These are phyloP conservation scores for Pichia phayaonensis DNA, from an alignment of 805 yeast genomes.

Conservation along the genomic window DNA sequence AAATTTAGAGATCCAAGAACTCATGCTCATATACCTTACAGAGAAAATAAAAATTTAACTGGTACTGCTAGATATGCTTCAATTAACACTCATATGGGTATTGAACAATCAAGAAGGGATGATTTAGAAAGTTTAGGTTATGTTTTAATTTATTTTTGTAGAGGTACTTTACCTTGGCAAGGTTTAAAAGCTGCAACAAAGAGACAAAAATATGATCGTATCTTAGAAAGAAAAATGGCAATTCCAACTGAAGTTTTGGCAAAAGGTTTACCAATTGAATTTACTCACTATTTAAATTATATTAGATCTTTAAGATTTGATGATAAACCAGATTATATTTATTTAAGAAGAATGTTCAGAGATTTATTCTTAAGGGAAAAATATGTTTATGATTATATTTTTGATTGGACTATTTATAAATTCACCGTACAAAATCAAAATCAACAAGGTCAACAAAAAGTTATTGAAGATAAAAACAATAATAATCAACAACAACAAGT, in stretches of 20 bases:
- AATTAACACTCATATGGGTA: constrained; percentile 92
- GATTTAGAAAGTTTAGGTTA: constrained; percentile 93
- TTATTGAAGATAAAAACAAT: too few relatives aligned
- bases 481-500: neutral
- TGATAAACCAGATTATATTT: constrained; percentile 92
- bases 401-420: constrained; percentile 93
- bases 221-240: constrained; percentile 89
- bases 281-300: constrained; percentile 79
- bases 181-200: constrained; percentile 95
- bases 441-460: constrained; percentile 23
- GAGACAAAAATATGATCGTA: constrained; percentile 94
- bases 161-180: constrained; percentile 98
- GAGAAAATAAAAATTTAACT: constrained; percentile 92
- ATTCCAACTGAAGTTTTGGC: constrained; percentile 82
- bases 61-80: constrained; percentile 98
- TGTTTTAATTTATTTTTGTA: constrained; percentile 86
- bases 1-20: constrained; percentile 92
- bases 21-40: constrained; percentile 89
- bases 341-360: constrained; percentile 79
- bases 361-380: constrained; percentile 84
- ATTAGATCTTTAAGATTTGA: constrained; percentile 88
- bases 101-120: constrained; percentile 94
- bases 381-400: constrained; percentile 86
- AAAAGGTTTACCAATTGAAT: constrained; percentile 87
- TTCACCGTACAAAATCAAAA: constrained; percentile 50